Conservation (phyloP, 129 eudicot genomes). For the Dittrichia graveolens region DNA sequence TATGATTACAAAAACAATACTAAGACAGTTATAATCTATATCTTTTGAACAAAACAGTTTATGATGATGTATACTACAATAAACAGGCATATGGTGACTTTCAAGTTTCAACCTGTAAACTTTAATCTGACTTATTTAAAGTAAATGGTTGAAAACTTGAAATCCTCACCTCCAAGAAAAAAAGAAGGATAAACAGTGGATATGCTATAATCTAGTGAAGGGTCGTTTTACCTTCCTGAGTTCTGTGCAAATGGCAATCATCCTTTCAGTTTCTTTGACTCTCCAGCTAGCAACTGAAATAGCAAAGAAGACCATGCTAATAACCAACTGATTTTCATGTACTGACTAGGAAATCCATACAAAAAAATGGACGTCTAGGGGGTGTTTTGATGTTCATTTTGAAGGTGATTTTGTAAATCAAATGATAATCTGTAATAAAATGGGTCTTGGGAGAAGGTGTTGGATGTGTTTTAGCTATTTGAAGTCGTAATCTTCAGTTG, state of each 20-base stretch:
- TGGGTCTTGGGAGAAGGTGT: not conserved
- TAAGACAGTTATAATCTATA: not conserved
- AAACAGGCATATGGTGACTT: not conserved
- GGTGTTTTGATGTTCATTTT: conserved; percentile 6
- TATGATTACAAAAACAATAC: not conserved
- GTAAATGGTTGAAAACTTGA: not conserved
- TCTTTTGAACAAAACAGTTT: not conserved
- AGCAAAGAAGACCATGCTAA: conserved; percentile 10
- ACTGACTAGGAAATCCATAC: not conserved
- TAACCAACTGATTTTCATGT: not conserved
- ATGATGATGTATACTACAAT: not conserved
- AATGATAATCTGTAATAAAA: not conserved
- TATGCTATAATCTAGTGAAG: not conserved
- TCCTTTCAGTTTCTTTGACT: conserved; percentile 97
- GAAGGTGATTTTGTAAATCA: not conserved
- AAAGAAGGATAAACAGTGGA: no score
- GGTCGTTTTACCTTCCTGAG: conserved; percentile 68
- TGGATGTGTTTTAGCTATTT: not conserved
- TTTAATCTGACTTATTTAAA: not conserved
- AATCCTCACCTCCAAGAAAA: not conserved
- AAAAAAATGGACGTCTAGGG: not conserved
- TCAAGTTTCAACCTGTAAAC: not conserved
- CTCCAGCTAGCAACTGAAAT: conserved; percentile 96
- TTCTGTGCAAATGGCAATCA: conserved; percentile 99
- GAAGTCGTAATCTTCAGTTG: not conserved